These are phyloP conservation scores for Pseudonectria foliicola DNA, from an alignment of 2,329 filamentous ascomycete species.

Conservation along the genomic window DNA sequence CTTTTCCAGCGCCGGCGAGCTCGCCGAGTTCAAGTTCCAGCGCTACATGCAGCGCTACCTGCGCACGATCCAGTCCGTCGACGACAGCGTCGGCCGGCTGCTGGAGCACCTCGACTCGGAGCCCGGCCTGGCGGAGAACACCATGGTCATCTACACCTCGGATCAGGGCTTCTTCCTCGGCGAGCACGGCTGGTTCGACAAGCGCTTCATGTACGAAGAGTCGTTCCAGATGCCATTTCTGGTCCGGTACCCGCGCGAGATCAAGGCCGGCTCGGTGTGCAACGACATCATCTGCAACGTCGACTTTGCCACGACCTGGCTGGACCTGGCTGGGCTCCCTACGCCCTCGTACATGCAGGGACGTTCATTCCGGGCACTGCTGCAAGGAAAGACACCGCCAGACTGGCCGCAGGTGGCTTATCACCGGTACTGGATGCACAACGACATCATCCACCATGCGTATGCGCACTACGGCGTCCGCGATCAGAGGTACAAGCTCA, in stretches of 20 bases:
- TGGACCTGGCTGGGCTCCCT: conserved; percentile 36
- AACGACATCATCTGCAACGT: conserved; percentile 47
- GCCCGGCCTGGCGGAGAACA: conserved; percentile 36
- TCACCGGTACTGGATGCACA: conserved; percentile 51
- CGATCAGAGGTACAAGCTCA: conserved; percentile 46
- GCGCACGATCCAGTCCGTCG: conserved; percentile 43
- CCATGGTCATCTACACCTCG: conserved; percentile 45
- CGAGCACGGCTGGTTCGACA: conserved; percentile 52
- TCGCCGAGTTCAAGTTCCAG: conserved; percentile 49
- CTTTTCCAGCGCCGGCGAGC: conserved; percentile 33
- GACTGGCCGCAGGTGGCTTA: conserved; percentile 47
- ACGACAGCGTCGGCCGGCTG: conserved; percentile 44
- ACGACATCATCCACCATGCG: conserved; percentile 41
- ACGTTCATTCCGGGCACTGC: conserved; percentile 31
- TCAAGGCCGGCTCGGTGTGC: conserved; percentile 31
- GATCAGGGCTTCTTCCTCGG: conserved; percentile 51
- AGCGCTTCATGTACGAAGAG: conserved; percentile 52
- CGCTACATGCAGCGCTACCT: conserved; percentile 50
- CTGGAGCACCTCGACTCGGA: conserved; percentile 34
- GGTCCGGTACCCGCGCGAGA: conserved; percentile 37
- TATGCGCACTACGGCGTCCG: conserved; percentile 47
- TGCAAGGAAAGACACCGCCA: conserved; percentile 30
- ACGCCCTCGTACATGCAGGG: conserved; percentile 47
- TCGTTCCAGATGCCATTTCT: conserved; percentile 50
- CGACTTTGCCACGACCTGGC: conserved; percentile 45